phyloP scores from a whole-genome alignment of 2,329 filamentous ascomycete genomes.

The Sclerotiophoma versabilis region DNA sequence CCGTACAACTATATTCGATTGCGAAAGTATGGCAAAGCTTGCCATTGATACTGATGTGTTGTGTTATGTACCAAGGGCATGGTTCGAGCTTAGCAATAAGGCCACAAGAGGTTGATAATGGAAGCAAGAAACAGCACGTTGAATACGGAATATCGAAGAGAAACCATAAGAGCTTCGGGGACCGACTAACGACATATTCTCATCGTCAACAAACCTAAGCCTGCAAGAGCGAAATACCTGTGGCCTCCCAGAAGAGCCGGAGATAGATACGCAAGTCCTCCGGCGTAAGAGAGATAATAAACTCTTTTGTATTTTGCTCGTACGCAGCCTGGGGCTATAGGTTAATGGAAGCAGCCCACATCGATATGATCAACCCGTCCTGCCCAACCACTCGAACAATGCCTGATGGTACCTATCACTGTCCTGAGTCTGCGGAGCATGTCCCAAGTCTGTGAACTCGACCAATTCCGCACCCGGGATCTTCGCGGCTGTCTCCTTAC shows the following conservation, averaged over 20 bases:
- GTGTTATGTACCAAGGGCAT: background rate
- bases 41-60: conserved; percentile 54
- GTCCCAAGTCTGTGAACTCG: conserved; percentile 58
- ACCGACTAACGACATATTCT: background rate
- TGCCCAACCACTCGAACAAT: conserved; percentile 55
- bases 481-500: conserved; percentile 53
- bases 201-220: background rate
- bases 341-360: background rate
- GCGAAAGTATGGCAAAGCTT: conserved; percentile 58
- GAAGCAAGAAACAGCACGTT: background rate
- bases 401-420: conserved; percentile 57
- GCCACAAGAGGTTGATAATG: conserved; percentile 1
- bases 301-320: background rate
- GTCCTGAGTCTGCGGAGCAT: conserved; percentile 62
- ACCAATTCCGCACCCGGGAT: conserved; percentile 56
- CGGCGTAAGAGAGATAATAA: too few species aligned
- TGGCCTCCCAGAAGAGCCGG: background rate
- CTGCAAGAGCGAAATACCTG: background rate
- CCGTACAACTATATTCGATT: conserved; percentile 63
- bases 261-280: too few species aligned
- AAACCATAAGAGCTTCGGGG: background rate
- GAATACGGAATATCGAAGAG: background rate
- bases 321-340: background rate
- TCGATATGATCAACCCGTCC: background rate
- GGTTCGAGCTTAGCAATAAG: conserved; percentile 2